A percentile compares a stretch with the other conserved stretches of the same genome.
Conservation (phyloP, 306 rosid species). For the Vachellia pachyceras region DNA sequence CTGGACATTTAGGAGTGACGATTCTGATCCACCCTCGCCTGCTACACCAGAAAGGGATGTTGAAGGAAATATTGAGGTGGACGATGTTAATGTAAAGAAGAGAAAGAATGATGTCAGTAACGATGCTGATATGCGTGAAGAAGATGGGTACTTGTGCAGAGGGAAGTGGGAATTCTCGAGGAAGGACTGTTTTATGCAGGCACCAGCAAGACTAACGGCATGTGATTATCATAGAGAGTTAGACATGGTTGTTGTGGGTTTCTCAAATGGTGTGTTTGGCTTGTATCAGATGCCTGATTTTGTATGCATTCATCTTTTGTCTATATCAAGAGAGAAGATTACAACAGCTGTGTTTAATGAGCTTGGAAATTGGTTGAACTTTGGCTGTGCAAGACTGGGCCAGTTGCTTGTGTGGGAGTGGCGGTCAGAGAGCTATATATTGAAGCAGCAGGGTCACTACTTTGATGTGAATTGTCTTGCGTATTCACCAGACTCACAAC, state of each 20-base stretch:
- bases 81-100: slow-evolving; percentile 55
- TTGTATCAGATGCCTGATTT: slow-evolving; percentile 95
- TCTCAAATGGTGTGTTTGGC: slow-evolving; percentile 85
- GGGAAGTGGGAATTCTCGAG: slow-evolving; percentile 83
- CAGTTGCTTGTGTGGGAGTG: slow-evolving; percentile 98
- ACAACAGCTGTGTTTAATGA: slow-evolving; percentile 81
- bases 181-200: slow-evolving; percentile 75
- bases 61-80: slow-evolving; percentile 54
- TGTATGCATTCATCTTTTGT: slow-evolving; percentile 79
- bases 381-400: slow-evolving; percentile 92
- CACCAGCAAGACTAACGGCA: slow-evolving; percentile 60
- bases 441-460: slow-evolving; percentile 99
- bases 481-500: slow-evolving; percentile 83
- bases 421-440: slow-evolving; percentile 87
- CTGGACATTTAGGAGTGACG: slow-evolving; percentile 58
- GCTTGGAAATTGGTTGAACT: slow-evolving; percentile 86
- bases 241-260: slow-evolving; percentile 85
- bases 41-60: slow-evolving; percentile 70
- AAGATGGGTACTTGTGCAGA: slow-evolving; percentile 56
- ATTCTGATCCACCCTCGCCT: slow-evolving; percentile 56
- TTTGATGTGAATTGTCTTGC: slow-evolving; percentile 91
- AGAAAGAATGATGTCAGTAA: slow-evolving; percentile 51
- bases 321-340: slow-evolving; percentile 85
- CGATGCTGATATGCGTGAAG: slow-evolving; percentile 46
- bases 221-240: slow-evolving; percentile 87